phyloP scores from a whole-genome alignment of 345 rosid species.

The Abelmoschus esculentus region DNA sequence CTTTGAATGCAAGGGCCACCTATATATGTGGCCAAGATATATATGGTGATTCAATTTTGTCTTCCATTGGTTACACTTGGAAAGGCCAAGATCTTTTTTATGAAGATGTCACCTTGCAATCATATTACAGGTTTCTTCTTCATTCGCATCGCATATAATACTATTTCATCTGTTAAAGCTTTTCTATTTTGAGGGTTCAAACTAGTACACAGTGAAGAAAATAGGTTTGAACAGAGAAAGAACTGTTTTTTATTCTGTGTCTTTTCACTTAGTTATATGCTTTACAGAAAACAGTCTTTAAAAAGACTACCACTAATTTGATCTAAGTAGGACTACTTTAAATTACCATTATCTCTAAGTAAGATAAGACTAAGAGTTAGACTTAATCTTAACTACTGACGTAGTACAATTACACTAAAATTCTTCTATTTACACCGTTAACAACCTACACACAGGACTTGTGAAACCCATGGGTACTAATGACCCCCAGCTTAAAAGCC shows the following conservation, averaged over 20 bases:
- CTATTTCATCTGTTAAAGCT: background rate
- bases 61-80: slow-evolving; percentile 82
- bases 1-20: slow-evolving; percentile 70
- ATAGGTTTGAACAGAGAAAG: too few species aligned
- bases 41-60: slow-evolving; percentile 77
- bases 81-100: slow-evolving; percentile 53
- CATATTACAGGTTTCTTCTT: slow-evolving; percentile 65
- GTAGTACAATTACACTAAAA: too few species aligned
- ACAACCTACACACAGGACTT: background rate
- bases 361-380: too few species aligned
- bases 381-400: too few species aligned
- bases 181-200: background rate
- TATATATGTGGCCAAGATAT: slow-evolving; percentile 60
- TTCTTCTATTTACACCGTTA: too few species aligned
- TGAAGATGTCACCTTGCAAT: slow-evolving; percentile 54
- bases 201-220: background rate
- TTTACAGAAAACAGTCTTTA: too few species aligned
- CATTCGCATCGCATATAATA: background rate
- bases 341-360: too few species aligned
- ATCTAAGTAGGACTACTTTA: too few species aligned
- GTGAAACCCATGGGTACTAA: background rate
- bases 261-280: too few species aligned
- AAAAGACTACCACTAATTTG: too few species aligned
- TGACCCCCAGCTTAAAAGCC: background rate
- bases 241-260: too few species aligned